Conservation (phyloP, 805 yeast species). For the Kuraishia borneana region DNA sequence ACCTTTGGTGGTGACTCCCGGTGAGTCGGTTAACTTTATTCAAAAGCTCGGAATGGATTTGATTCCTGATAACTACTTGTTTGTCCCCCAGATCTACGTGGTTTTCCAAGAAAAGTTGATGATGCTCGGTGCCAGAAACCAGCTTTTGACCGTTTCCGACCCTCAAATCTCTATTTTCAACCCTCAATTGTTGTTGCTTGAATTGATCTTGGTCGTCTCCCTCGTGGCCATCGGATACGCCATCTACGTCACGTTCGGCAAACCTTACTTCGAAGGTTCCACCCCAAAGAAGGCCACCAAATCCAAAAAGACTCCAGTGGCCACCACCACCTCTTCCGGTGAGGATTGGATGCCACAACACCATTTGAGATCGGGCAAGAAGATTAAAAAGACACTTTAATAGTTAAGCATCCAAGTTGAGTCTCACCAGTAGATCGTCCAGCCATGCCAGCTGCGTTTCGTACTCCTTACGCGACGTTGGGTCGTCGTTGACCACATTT, state of each 20-base stretch:
- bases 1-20: conserved; percentile 40
- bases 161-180: conserved; percentile 58
- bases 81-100: conserved; percentile 51
- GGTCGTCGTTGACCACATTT: conserved; percentile 6
- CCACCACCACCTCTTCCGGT: conserved; percentile 14
- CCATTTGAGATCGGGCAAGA: conserved; percentile 27
- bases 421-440: conserved; percentile 24
- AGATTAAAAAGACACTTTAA: conserved; percentile 19
- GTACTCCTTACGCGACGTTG: conserved; percentile 6
- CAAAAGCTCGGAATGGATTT: conserved; percentile 54
- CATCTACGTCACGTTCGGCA: conserved; percentile 31
- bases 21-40: conserved; percentile 34
- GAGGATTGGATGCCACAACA: conserved; percentile 50
- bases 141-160: conserved; percentile 49
- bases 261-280: conserved; percentile 27
- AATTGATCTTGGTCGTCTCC: conserved; percentile 37
- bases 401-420: conserved; percentile 27
- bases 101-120: conserved; percentile 37
- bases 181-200: conserved; percentile 60
- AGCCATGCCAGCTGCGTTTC: conserved; percentile 25
- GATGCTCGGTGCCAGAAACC: conserved; percentile 45
- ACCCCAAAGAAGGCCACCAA: conserved; percentile 18
- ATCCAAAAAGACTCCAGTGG: conserved; percentile 13
- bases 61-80: conserved; percentile 41
- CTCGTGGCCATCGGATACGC: conserved; percentile 40